A percentile compares a stretch with the other conserved stretches of the same genome.
Conservation (phyloP, 371 early-diverging fungal species). For the Chytridiales sp. region DNA sequence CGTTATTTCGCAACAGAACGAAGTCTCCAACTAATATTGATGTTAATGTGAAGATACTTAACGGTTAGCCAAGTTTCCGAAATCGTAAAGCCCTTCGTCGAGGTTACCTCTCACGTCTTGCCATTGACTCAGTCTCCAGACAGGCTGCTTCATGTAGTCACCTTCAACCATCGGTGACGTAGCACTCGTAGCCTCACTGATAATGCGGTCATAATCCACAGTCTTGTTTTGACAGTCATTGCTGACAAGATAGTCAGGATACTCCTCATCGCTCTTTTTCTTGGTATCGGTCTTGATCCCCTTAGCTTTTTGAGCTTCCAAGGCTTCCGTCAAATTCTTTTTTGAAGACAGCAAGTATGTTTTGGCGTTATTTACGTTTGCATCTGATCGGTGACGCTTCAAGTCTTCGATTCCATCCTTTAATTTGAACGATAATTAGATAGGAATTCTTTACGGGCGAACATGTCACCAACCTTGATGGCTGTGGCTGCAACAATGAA, state of each 20-base stretch:
- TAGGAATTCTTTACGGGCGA: no score
- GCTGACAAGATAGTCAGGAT: no score
- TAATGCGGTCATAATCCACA: neutral
- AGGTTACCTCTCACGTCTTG: conserved; percentile 27
- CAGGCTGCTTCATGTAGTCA: conserved; percentile 1
- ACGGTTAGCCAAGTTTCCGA: neutral
- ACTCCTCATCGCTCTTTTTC: no score
- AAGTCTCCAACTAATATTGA: conserved; percentile 57
- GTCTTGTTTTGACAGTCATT: conserved; percentile 1
- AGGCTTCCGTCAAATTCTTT: neutral
- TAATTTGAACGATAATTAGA: neutral
- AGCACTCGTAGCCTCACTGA: neutral
- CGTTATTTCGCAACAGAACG: conserved; percentile 59
- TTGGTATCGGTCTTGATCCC: neutral
- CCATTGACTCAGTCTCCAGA: conserved; percentile 44
- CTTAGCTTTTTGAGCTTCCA: neutral
- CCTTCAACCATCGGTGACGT: neutral
- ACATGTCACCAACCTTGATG: conserved; percentile 58
- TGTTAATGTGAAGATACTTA: neutral
- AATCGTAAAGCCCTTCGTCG: neutral
- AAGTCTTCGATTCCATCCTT: conserved; percentile 94
- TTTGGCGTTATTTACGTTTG: conserved; percentile 75
- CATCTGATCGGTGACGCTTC: conserved; percentile 88
- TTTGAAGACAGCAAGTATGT: conserved; percentile 62
- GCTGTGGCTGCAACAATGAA: conserved; percentile 87